Conservation (phyloP, 495 filamentous ascomycete genomes). For the Penicillium turbatum region DNA sequence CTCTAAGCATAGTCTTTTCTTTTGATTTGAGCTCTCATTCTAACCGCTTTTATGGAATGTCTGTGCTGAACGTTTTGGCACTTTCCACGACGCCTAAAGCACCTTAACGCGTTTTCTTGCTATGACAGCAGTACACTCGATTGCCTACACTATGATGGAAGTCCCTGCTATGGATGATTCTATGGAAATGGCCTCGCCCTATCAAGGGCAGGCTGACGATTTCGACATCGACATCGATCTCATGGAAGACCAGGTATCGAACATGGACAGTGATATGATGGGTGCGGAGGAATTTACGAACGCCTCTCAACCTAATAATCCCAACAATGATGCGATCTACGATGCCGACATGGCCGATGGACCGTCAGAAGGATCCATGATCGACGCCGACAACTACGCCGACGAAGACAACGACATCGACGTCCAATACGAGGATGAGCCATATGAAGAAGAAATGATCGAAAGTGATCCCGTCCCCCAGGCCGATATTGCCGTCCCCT, state of each 20-base stretch:
- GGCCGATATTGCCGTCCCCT: constrained; percentile 28
- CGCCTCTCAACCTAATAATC: constrained; percentile 33
- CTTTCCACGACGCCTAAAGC: constrained; percentile 7
- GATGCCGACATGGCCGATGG: constrained; percentile 53
- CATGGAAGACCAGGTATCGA: constrained; percentile 46
- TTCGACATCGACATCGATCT: constrained; percentile 75
- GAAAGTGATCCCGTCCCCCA: constrained; percentile 42
- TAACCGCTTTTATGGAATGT: constrained; percentile 1
- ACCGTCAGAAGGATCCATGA: constrained; percentile 38
- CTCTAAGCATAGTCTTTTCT: neutral
- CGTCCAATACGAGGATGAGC: constrained; percentile 33
- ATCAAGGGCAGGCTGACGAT: constrained; percentile 53
- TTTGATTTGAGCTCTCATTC: neutral
- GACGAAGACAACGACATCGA: constrained; percentile 34
- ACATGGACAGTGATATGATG: constrained; percentile 60
- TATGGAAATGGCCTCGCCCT: constrained; percentile 55
- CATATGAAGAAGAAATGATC: constrained; percentile 43
- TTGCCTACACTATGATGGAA: constrained; percentile 39
- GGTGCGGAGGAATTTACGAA: constrained; percentile 45
- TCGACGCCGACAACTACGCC: constrained; percentile 32
- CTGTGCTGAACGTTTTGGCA: constrained; percentile 24
- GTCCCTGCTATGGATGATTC: constrained; percentile 39
- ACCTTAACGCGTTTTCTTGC: constrained; percentile 23
- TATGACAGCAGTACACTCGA: constrained; percentile 38
- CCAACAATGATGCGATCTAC: constrained; percentile 25